Evolutionary conservation across 768 basidiomycete species (phyloP).

Genomic region (Leucosporidium yakuticum): DNA sequence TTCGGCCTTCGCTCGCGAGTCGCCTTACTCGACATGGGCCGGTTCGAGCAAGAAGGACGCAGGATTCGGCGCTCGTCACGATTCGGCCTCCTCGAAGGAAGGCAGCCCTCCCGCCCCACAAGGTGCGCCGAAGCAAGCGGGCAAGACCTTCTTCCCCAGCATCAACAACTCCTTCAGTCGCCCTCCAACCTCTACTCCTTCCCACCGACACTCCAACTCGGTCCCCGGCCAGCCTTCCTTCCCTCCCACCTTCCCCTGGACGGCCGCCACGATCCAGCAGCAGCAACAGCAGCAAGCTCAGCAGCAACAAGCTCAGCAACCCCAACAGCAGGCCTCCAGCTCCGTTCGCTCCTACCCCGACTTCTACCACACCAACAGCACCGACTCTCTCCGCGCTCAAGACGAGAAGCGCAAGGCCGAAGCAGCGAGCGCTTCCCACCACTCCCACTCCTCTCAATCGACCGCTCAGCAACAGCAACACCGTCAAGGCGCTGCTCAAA

Average conservation of each 20-base stretch:
- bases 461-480: conserved; percentile 4
- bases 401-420: neutral
- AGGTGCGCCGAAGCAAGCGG: neutral
- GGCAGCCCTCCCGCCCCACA: neutral
- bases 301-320: neutral
- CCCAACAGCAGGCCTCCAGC: neutral
- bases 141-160: neutral
- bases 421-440: too few species aligned
- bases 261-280: neutral
- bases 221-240: neutral
- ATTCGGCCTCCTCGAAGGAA: too few species aligned
- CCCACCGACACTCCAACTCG: neutral
- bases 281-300: neutral
- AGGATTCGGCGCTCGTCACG: too few species aligned
- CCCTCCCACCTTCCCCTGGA: conserved; percentile 2
- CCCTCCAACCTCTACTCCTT: neutral
- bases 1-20: conserved; percentile 29
- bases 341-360: neutral
- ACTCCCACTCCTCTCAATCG: neutral
- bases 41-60: too few species aligned
- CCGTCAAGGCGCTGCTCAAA: neutral
- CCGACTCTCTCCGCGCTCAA: neutral
- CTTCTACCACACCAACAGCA: neutral
- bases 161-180: neutral
- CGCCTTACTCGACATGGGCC: conserved; percentile 23